Conservation (phyloP, 1,139 yeast species). For the Torulaspora globosa region DNA sequence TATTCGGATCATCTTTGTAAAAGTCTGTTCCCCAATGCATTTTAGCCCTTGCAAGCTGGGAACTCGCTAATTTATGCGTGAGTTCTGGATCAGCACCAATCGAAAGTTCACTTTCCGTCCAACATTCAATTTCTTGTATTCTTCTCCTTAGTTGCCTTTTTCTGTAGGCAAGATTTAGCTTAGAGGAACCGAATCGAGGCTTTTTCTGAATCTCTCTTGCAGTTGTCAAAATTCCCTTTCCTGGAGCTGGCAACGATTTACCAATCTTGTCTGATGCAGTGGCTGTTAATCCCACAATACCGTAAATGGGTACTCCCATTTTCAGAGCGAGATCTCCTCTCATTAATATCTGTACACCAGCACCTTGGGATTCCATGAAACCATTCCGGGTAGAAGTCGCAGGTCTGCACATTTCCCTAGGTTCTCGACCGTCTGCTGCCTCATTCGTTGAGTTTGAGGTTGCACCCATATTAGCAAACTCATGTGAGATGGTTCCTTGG, state of each 20-base stretch:
- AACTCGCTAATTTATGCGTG: slow-evolving; percentile 68
- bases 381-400: slow-evolving; percentile 87
- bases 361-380: slow-evolving; percentile 96
- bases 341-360: slow-evolving; percentile 92
- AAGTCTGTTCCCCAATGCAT: slow-evolving; percentile 88
- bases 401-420: slow-evolving; percentile 94
- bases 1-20: slow-evolving; percentile 78
- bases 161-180: slow-evolving; percentile 82
- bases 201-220: slow-evolving; percentile 82
- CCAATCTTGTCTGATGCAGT: slow-evolving; percentile 95
- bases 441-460: slow-evolving; percentile 80
- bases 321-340: slow-evolving; percentile 79
- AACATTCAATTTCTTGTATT: slow-evolving; percentile 62
- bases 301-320: slow-evolving; percentile 96
- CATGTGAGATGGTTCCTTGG: slow-evolving; percentile 94
- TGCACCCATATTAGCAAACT: slow-evolving; percentile 95
- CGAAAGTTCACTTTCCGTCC: slow-evolving; percentile 73
- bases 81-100: slow-evolving; percentile 70
- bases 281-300: slow-evolving; percentile 81
- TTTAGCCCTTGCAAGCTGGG: slow-evolving; percentile 80
- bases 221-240: slow-evolving; percentile 91
- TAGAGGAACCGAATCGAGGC: slow-evolving; percentile 65
- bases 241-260: slow-evolving; percentile 96
- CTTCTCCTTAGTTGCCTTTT: slow-evolving; percentile 78
- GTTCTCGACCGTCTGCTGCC: slow-evolving; percentile 84